Conservation (phyloP, 106 monocot genomes). For the Dendrobium huoshanense region DNA sequence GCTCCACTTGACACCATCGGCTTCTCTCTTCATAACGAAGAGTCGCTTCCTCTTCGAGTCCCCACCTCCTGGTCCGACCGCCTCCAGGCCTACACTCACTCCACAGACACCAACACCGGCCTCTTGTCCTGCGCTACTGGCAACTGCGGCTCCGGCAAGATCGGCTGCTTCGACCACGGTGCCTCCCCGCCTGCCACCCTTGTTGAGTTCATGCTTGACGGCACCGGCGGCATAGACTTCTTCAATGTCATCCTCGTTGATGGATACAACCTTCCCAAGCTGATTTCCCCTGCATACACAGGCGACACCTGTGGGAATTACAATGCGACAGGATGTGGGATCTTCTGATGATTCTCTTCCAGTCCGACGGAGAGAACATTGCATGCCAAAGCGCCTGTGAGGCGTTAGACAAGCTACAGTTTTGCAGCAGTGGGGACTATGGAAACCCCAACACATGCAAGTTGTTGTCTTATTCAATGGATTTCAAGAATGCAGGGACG, state of each 20-base stretch:
- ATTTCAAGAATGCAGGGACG: slow-evolving; percentile 28
- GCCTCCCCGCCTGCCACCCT: slow-evolving; percentile 62
- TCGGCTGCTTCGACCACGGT: slow-evolving; percentile 38
- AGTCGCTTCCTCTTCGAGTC: slow-evolving; percentile 29
- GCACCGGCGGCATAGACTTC: slow-evolving; percentile 47
- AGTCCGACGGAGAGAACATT: slow-evolving; percentile 9
- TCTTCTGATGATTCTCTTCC: slow-evolving; percentile 35
- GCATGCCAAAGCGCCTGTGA: background rate
- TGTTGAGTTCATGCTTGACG: slow-evolving; percentile 65
- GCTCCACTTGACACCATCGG: slow-evolving; percentile 30
- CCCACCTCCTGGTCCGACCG: too few species aligned
- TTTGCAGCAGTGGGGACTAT: background rate
- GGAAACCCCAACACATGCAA: background rate
- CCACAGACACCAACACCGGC: too few species aligned
- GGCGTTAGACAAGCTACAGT: background rate
- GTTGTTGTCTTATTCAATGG: background rate
- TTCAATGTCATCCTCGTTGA: slow-evolving; percentile 71
- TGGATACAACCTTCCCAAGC: slow-evolving; percentile 60
- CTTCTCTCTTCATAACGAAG: slow-evolving; percentile 44
- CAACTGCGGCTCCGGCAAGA: background rate
- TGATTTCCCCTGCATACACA: slow-evolving; percentile 28
- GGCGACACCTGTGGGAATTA: slow-evolving; percentile 27
- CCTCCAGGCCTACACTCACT: too few species aligned
- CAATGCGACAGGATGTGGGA: slow-evolving; percentile 65
- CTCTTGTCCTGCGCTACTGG: too few species aligned